phyloP scores from a whole-genome alignment of 1,284 basidiomycete genomes.

The Xerocomus minutiporus region DNA sequence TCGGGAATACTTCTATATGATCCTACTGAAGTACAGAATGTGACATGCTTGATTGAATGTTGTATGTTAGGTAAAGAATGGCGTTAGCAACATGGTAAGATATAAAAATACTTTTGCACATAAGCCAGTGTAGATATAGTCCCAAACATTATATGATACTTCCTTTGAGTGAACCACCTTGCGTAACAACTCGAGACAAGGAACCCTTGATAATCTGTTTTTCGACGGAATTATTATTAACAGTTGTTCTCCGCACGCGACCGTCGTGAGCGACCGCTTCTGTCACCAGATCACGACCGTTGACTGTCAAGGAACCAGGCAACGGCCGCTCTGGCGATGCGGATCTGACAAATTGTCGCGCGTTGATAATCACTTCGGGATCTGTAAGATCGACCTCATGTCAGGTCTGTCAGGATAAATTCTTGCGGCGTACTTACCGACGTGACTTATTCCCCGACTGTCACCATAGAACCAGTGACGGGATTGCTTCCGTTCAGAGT shows the following conservation, averaged over 20 bases:
- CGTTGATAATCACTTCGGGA: constrained; percentile 22
- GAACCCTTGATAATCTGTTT: constrained; percentile 52
- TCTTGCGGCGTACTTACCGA: constrained; percentile 36
- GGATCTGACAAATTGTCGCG: constrained; percentile 23
- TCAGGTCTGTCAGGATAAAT: not conserved
- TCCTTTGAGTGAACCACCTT: constrained; percentile 19
- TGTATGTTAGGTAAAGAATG: constrained; percentile 7
- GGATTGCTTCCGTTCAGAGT: constrained; percentile 47
- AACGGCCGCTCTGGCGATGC: constrained; percentile 27
- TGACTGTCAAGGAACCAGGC: constrained; percentile 25
- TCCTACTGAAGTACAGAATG: constrained; percentile 16
- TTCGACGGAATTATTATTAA: constrained; percentile 40
- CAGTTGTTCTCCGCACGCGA: constrained; percentile 39
- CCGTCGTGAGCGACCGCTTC: constrained; percentile 37
- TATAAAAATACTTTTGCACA: constrained; percentile 14
- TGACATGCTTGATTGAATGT: constrained; percentile 5
- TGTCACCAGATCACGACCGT: constrained; percentile 35
- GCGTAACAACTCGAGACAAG: constrained; percentile 48
- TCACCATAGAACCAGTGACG: constrained; percentile 68
- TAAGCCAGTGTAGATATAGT: not conserved
- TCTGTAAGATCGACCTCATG: constrained; percentile 13
- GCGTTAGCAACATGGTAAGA: not conserved
- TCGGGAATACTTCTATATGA: constrained; percentile 10
- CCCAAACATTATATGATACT: constrained; percentile 4
- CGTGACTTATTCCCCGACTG: constrained; percentile 51